Evolutionary conservation across 495 filamentous ascomycete species (phyloP).

Genomic region (Lasiosphaeria hispida): DNA sequence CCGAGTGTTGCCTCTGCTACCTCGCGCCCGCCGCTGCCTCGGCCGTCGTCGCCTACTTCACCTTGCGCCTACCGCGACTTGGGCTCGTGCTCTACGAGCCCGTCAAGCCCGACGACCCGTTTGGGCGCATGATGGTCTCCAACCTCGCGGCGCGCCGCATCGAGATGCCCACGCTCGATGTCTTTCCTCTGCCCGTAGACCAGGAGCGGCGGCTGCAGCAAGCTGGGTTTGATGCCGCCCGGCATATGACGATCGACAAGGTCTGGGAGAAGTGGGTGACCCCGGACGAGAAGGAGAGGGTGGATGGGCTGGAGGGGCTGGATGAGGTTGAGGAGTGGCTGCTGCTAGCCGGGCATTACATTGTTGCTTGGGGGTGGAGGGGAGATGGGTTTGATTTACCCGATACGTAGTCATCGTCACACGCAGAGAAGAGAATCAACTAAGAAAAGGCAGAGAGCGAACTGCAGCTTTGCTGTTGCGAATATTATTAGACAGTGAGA

Average conservation of each 20-base stretch:
- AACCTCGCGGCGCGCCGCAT: slow-evolving; percentile 87
- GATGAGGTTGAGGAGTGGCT: slow-evolving; percentile 97
- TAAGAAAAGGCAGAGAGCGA: neutral
- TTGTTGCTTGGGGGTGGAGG: slow-evolving; percentile 72
- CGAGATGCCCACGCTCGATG: slow-evolving; percentile 74
- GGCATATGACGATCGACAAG: slow-evolving; percentile 60
- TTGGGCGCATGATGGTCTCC: slow-evolving; percentile 84
- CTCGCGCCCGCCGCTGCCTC: slow-evolving; percentile 61
- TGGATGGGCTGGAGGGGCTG: slow-evolving; percentile 77
- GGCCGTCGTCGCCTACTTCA: slow-evolving; percentile 66
- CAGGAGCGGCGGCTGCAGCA: slow-evolving; percentile 63
- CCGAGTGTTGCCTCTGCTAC: slow-evolving; percentile 94
- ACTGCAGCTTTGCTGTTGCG: neutral
- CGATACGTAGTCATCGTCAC: neutral
- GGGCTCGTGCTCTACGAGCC: slow-evolving; percentile 86
- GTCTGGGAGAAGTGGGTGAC: slow-evolving; percentile 75
- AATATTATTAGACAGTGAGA: neutral
- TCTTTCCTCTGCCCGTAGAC: slow-evolving; percentile 60
- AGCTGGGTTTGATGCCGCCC: slow-evolving; percentile 61
- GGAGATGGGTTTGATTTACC: slow-evolving; percentile 29
- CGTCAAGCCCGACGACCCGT: slow-evolving; percentile 75
- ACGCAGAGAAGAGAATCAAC: neutral
- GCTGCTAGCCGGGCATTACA: slow-evolving; percentile 84
- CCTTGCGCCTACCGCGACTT: slow-evolving; percentile 52
- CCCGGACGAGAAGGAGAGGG: slow-evolving; percentile 72